Evolutionary conservation across 2,329 filamentous ascomycete species (phyloP).

Genomic region (Pyricularia grisea): DNA sequence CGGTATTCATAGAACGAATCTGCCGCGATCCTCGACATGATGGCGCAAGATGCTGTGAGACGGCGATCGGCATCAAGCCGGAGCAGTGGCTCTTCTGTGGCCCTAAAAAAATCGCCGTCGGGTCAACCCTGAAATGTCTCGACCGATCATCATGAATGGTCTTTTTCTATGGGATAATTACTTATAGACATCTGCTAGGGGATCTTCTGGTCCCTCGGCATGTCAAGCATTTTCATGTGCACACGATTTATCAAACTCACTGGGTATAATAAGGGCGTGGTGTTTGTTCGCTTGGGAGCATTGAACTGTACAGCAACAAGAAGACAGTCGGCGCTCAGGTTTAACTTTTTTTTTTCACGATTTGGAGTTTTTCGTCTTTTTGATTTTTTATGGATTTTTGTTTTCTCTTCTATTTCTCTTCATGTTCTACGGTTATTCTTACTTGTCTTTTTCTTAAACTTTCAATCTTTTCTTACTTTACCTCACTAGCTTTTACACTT

Average conservation of each 20-base stretch:
- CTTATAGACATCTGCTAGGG: background rate
- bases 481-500: background rate
- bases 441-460: background rate
- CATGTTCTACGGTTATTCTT: background rate
- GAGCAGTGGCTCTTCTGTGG: background rate
- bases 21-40: constrained; percentile 1
- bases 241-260: background rate
- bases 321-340: background rate
- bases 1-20: constrained; percentile 40
- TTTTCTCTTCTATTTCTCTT: constrained; percentile 1
- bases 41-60: background rate
- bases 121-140: background rate
- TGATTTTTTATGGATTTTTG: background rate
- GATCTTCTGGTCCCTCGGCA: background rate
- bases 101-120: background rate
- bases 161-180: background rate
- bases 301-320: constrained; percentile 1
- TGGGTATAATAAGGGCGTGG: background rate
- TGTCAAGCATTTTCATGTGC: background rate
- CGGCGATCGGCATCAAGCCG: background rate
- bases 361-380: background rate
- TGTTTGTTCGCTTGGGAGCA: background rate
- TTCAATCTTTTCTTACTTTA: background rate
- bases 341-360: background rate
- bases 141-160: background rate